Conservation (phyloP, 2,329 filamentous ascomycete species). For the Graphilbum ipis-grandicollis region DNA sequence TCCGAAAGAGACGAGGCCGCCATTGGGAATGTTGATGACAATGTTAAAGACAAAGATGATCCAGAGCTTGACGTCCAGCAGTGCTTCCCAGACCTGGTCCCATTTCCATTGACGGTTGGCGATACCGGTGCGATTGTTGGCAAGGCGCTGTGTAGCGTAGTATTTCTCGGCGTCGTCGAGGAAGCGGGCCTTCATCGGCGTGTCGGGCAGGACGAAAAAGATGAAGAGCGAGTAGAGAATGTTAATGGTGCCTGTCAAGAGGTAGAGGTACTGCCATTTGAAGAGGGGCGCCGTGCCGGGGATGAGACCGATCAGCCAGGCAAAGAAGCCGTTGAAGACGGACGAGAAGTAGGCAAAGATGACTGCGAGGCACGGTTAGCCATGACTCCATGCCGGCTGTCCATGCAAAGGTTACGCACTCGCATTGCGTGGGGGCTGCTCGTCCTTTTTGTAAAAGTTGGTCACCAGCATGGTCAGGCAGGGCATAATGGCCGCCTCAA, state of each 20-base stretch:
- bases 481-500: conserved; percentile 15
- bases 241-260: conserved; percentile 44
- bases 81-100: conserved; percentile 36
- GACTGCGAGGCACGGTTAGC: no score
- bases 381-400: no score
- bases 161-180: conserved; percentile 31
- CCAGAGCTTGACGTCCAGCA: conserved; percentile 39
- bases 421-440: conserved; percentile 4
- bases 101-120: conserved; percentile 38
- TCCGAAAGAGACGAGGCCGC: conserved; percentile 42
- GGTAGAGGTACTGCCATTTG: conserved; percentile 48
- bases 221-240: conserved; percentile 41
- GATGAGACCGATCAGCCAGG: conserved; percentile 44
- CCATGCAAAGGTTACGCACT: no score
- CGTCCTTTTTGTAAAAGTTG: conserved; percentile 14
- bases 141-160: conserved; percentile 35
- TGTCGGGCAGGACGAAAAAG: conserved; percentile 37
- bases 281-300: conserved; percentile 30
- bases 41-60: conserved; percentile 36
- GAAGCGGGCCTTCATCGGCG: conserved; percentile 33
- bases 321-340: conserved; percentile 9
- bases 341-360: conserved; percentile 13
- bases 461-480: conserved; percentile 15
- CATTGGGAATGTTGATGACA: conserved; percentile 36
- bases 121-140: conserved; percentile 39